Base-by-base conservation (phyloP, 257 asterid genomes). In the Osmanthus fragrans region DNA sequence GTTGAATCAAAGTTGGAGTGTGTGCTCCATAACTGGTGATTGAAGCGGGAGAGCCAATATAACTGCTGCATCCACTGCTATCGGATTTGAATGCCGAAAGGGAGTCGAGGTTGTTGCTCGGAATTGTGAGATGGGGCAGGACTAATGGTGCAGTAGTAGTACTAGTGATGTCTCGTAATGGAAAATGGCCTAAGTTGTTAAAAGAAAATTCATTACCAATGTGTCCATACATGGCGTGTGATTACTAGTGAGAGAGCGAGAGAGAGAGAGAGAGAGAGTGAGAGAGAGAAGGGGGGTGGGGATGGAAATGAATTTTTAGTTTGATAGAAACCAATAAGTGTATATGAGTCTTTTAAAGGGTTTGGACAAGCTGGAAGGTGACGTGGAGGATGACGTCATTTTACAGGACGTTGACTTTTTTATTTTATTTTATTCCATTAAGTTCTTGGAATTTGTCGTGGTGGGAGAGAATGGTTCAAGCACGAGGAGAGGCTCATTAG, bases 41-140 rank as follows among this genome's bases (percentile, higher is more conserved):
- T 5, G 86, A 86, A 54, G 80, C 84, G 0, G 94, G 92, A 10
- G 97, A 90, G 42, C 92, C 92, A 27, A 85, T 88, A 25, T 87
- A 89, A 81, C 96, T 89, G 87, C 94, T 91, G 79, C 93, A 88
- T 15, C 97, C 92, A 77, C 91, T 84, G 81, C 94, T 87, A 21
- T 91, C 92, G 10, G 94, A 76, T 81, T 88, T 83, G 78, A 90
- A 65, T 25, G 85, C 83, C 1, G 89, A 78, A 2, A 87, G 16
- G 0, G 90, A 86, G 79, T 88, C 96, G 42, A 75, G 90, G 54
- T 86, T 87, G 13, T 73, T 74, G 21, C 73, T 79, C 3, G 95
- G 92, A n/a, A 89, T 87, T 15, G 87, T 65, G 27, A 88, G 83
- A 12, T 85, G 85, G 2, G 96, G 83, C 23, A 70, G 83, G 84